A percentile compares a stretch with the other conserved stretches of the same genome.
Conservation (phyloP, 306 rosid genomes). For the Cucurbita pepo region DNA sequence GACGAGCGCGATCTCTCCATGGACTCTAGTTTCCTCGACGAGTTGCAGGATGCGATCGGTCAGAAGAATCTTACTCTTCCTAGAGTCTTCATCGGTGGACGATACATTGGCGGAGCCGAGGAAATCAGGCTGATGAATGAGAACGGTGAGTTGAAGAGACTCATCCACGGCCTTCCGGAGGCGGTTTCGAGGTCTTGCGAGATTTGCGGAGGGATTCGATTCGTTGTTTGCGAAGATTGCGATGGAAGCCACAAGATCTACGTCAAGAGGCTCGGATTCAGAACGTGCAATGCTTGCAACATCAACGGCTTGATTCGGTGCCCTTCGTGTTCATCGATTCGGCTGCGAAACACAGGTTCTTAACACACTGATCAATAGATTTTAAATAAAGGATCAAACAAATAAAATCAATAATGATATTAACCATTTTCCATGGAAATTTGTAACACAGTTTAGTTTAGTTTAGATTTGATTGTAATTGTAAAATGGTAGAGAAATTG, state of each 20-base stretch:
- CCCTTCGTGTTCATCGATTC: constrained; percentile 27
- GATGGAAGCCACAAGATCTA: constrained; percentile 72
- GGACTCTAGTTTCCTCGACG: constrained; percentile 38
- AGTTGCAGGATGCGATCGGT: constrained; percentile 37
- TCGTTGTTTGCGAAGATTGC: constrained; percentile 45
- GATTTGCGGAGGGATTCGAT: constrained; percentile 58
- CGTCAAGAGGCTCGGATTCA: constrained; percentile 32
- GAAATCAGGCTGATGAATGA: constrained; percentile 44
- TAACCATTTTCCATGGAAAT: background rate
- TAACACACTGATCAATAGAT: background rate
- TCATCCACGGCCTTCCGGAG: constrained; percentile 43
- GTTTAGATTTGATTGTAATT: background rate
- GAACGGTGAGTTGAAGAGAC: constrained; percentile 37
- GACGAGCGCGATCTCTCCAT: constrained; percentile 84
- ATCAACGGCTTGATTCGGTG: constrained; percentile 58
- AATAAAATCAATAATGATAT: background rate
- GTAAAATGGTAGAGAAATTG: background rate
- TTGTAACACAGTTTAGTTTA: background rate
- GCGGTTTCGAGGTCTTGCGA: constrained; percentile 19
- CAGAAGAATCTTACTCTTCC: constrained; percentile 31
- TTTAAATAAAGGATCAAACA: background rate
- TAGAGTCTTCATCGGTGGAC: constrained; percentile 50
- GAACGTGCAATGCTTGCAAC: constrained; percentile 36
- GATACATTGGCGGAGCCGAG: constrained; percentile 49
- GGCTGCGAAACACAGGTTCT: background rate